Evolutionary conservation across 2,329 filamentous ascomycete species (phyloP).

Genomic region (Fusarium tupiense): DNA sequence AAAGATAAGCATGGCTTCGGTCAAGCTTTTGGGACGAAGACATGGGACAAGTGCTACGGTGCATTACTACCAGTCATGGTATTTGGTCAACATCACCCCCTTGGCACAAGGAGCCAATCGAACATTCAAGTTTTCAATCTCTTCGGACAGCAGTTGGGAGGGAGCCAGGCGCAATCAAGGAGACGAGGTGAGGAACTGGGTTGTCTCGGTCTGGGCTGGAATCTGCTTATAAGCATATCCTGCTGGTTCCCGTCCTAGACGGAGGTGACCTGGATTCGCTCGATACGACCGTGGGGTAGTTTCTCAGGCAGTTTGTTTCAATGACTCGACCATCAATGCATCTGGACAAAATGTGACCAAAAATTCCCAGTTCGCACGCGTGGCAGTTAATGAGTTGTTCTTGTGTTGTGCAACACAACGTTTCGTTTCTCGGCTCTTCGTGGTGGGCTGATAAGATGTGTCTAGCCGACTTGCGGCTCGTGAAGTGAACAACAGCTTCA

Average conservation of each 20-base stretch:
- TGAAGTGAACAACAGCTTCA: slow-evolving; percentile 16
- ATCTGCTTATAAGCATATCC: slow-evolving; percentile 1
- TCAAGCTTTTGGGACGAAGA: slow-evolving; percentile 25
- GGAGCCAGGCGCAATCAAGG: neutral
- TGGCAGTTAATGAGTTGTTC: slow-evolving; percentile 41
- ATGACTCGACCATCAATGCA: slow-evolving; percentile 7
- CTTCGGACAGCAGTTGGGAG: neutral
- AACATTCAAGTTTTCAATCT: neutral
- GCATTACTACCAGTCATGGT: slow-evolving; percentile 1
- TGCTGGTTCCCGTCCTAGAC: neutral
- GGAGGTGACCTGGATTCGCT: neutral
- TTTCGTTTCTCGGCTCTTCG: slow-evolving; percentile 12
- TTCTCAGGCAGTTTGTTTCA: slow-evolving; percentile 18
- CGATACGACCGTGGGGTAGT: slow-evolving; percentile 3
- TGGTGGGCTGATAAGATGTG: slow-evolving; percentile 22
- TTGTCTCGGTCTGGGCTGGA: neutral
- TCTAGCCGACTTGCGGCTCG: slow-evolving; percentile 18
- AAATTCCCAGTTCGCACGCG: slow-evolving; percentile 22
- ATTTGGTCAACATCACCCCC: slow-evolving; percentile 13
- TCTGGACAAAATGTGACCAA: neutral
- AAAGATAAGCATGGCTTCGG: slow-evolving; percentile 37
- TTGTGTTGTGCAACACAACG: slow-evolving; percentile 32
- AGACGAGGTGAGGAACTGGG: neutral
- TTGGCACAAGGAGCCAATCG: slow-evolving; percentile 1
- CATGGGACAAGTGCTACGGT: slow-evolving; percentile 12